Conservation (phyloP, 805 yeast species). For the Dipodascopsis tothii region DNA sequence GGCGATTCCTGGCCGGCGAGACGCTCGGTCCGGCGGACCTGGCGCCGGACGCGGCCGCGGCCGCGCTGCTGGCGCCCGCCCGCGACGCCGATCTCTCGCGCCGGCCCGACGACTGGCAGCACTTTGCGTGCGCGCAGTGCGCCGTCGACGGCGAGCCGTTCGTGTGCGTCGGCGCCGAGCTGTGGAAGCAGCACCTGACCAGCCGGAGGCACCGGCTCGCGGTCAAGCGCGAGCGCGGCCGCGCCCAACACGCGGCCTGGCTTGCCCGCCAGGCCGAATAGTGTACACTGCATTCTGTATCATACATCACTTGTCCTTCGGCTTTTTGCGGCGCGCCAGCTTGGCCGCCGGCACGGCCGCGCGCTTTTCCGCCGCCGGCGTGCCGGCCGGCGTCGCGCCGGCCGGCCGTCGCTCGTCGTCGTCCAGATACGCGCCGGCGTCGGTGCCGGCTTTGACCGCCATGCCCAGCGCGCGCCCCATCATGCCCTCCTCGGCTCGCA, state of each 20-base stretch:
- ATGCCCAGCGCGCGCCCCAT: conserved; percentile 25
- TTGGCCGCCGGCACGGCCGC: background rate
- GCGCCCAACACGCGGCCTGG: background rate
- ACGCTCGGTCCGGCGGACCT: conserved; percentile 9
- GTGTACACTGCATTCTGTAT: too few relatives aligned
- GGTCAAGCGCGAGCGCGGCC: conserved; percentile 8
- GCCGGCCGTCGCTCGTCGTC: background rate
- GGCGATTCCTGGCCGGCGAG: conserved; percentile 32
- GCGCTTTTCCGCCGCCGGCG: background rate
- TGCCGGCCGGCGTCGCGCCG: background rate
- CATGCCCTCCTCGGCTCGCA: conserved; percentile 10
- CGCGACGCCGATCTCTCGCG: background rate
- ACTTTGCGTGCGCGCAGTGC: conserved; percentile 62
- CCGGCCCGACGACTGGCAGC: conserved; percentile 48
- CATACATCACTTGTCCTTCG: background rate
- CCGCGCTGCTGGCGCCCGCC: conserved; percentile 1
- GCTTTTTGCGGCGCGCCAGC: background rate
- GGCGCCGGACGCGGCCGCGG: conserved; percentile 27
- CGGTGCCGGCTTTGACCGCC: conserved; percentile 6
- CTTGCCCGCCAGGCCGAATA: too few relatives aligned
- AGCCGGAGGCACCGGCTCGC: conserved; percentile 50
- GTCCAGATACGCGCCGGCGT: conserved; percentile 7
- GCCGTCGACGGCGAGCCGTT: conserved; percentile 48
- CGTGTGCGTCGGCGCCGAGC: conserved; percentile 65
- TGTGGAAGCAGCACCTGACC: conserved; percentile 58